Evolutionary conservation across 495 filamentous ascomycete genomes (phyloP).

Genomic region (Penicilliopsis zonata): DNA sequence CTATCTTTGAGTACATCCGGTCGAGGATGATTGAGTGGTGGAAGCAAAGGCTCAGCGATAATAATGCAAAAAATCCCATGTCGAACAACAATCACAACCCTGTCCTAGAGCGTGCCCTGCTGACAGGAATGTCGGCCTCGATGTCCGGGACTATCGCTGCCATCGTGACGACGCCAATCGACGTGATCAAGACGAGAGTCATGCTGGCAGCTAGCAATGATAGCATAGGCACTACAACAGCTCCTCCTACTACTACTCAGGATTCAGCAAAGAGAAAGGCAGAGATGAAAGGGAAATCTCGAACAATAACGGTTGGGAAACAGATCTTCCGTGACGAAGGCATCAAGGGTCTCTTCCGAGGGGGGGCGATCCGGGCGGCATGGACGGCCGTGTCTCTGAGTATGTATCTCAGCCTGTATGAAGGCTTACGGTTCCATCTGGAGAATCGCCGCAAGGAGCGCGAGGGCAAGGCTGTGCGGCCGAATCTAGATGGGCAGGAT

Average conservation of each 20-base stretch:
- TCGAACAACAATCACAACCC: slow-evolving; percentile 9
- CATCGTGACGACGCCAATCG: slow-evolving; percentile 65
- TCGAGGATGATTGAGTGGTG: slow-evolving; percentile 25
- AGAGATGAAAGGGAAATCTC: slow-evolving; percentile 18
- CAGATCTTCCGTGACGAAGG: slow-evolving; percentile 53
- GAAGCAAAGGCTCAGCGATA: slow-evolving; percentile 6
- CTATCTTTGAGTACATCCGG: slow-evolving; percentile 64
- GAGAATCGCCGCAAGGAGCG: slow-evolving; percentile 26
- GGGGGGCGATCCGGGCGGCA: slow-evolving; percentile 57
- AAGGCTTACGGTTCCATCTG: slow-evolving; percentile 63
- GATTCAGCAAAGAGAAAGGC: slow-evolving; percentile 7
- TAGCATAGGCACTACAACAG: background rate
- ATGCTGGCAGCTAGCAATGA: slow-evolving; percentile 42
- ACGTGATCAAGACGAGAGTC: slow-evolving; percentile 75
- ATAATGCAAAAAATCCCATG: slow-evolving; percentile 1
- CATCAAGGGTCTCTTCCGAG: slow-evolving; percentile 60
- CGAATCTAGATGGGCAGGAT: background rate
- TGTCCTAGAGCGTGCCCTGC: slow-evolving; percentile 47
- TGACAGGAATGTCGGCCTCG: slow-evolving; percentile 61
- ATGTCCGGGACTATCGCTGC: slow-evolving; percentile 58
- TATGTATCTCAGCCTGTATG: slow-evolving; percentile 77
- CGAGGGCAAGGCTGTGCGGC: slow-evolving; percentile 3
- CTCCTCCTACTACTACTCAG: slow-evolving; percentile 9
- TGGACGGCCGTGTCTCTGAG: slow-evolving; percentile 78
- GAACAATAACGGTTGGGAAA: slow-evolving; percentile 43